A percentile compares a stretch with the other conserved stretches of the same genome.
phyloP scores from a whole-genome alignment of 2,329 filamentous ascomycete genomes.

The Colletotrichum sp. region DNA sequence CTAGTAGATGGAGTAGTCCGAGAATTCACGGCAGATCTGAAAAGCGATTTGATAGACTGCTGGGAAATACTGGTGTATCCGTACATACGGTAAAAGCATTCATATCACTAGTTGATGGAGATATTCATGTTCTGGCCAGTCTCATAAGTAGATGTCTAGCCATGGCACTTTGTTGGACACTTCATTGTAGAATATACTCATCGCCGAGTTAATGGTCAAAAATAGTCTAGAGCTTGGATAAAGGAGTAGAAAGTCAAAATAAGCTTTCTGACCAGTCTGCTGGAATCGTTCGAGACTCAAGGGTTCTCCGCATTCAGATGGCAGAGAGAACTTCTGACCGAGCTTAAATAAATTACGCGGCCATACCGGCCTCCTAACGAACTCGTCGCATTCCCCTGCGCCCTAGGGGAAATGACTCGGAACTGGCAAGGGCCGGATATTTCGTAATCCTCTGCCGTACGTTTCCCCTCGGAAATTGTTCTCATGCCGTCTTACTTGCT shows the following conservation, averaged over 20 bases:
- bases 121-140: too few species aligned
- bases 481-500: neutral
- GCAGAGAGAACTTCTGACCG: neutral
- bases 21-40: neutral
- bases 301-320: neutral
- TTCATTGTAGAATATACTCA: neutral
- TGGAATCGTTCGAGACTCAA: neutral
- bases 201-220: neutral
- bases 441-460: neutral
- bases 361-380: neutral
- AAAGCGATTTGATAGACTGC: neutral
- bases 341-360: neutral
- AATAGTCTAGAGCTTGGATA: neutral
- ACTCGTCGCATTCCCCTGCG: neutral
- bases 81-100: neutral
- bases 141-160: neutral
- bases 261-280: neutral
- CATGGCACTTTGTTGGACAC: neutral
- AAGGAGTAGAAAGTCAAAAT: neutral
- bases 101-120: neutral
- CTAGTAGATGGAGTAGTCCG: neutral
- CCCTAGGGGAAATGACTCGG: neutral
- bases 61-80: neutral
- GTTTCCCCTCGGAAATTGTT: neutral
- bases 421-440: neutral